phyloP scores from a whole-genome alignment of 768 basidiomycete genomes.

The Hericium alpestre region DNA sequence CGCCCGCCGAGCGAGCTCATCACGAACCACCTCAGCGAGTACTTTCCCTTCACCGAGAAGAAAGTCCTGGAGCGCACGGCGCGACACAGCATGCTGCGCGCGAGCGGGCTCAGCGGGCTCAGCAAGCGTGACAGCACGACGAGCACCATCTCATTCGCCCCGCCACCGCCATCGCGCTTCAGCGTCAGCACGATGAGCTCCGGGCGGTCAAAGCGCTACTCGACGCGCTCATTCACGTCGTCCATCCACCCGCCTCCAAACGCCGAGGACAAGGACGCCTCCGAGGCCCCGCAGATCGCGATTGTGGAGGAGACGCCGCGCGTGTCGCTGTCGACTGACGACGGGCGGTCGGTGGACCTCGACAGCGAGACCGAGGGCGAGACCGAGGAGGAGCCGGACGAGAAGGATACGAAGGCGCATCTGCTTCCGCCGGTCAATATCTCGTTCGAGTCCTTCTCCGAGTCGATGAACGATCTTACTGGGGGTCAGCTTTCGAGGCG shows the following conservation, averaged over 20 bases:
- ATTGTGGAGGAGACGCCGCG: constrained; percentile 45
- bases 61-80: constrained; percentile 83
- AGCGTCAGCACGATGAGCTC: constrained; percentile 49
- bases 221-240: constrained; percentile 37
- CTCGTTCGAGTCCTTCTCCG: constrained; percentile 69
- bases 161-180: constrained; percentile 43
- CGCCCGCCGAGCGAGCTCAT: constrained; percentile 96
- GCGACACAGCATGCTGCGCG: constrained; percentile 77
- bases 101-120: constrained; percentile 32
- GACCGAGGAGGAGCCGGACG: constrained; percentile 29
- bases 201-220: constrained; percentile 23
- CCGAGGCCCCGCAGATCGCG: constrained; percentile 13
- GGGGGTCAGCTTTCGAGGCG: constrained; percentile 23
- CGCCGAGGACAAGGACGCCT: constrained; percentile 4
- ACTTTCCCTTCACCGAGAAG: constrained; percentile 90
- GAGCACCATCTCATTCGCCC: constrained; percentile 35
- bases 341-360: constrained; percentile 41
- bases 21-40: constrained; percentile 86
- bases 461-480: constrained; percentile 57
- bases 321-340: constrained; percentile 66
- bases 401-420: constrained; percentile 35
- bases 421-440: constrained; percentile 71
- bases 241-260: constrained; percentile 25
- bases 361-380: constrained; percentile 49
- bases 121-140: constrained; percentile 38